Conservation (phyloP, 768 basidiomycete species). For the Lentinula lateritia region DNA sequence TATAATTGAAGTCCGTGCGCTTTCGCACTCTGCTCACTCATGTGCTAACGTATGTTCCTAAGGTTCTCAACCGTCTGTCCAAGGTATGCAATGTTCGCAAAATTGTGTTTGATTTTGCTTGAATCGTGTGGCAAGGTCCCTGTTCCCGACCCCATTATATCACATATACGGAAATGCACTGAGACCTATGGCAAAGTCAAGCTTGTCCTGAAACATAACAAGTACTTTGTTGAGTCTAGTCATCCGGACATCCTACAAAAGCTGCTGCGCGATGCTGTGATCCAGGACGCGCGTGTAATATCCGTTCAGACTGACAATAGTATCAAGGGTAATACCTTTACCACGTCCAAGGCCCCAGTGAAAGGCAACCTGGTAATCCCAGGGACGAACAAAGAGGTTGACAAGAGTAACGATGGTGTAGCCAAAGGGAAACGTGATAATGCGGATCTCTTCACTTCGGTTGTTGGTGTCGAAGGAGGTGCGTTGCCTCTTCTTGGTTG, state of each 20-base stretch:
- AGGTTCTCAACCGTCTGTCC: conserved; percentile 79
- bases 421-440: conserved; percentile 38
- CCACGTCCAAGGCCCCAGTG: conserved; percentile 76
- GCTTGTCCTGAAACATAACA: conserved; percentile 95
- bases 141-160: conserved; percentile 79
- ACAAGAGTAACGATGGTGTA: conserved; percentile 59
- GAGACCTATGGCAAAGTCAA: conserved; percentile 98
- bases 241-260: conserved; percentile 90
- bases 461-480: conserved; percentile 93
- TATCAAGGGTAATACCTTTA: conserved; percentile 71
- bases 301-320: conserved; percentile 66
- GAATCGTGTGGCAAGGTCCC: conserved; percentile 61
- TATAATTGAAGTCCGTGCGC: conserved; percentile 84
- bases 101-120: not conserved
- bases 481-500: conserved; percentile 16
- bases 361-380: conserved; percentile 83
- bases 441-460: conserved; percentile 85
- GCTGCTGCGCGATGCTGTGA: conserved; percentile 80
- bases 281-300: conserved; percentile 77
- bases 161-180: conserved; percentile 89
- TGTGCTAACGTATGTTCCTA: conserved; percentile 25
- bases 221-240: conserved; percentile 93
- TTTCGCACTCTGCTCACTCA: conserved; percentile 13
- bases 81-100: conserved; percentile 41
- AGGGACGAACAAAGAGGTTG: conserved; percentile 71